These are phyloP conservation scores for Amaranthus hypochondriacus DNA, from an alignment of 148 eudicot genomes.

Conservation along the genomic window DNA sequence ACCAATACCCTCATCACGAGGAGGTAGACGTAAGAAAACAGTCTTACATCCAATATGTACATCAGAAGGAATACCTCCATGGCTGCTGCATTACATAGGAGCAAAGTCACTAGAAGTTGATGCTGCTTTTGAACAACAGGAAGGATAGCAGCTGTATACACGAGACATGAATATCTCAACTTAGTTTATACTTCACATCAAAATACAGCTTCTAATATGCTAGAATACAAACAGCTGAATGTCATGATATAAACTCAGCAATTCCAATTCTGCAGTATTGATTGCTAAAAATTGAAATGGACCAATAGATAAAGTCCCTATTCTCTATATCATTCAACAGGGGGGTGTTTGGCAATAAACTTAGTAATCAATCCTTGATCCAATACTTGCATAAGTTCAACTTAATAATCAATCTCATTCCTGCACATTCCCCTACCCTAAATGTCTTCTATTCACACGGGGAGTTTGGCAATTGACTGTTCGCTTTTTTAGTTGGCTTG, in stretches of 20 bases:
- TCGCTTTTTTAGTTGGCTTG: too few relatives aligned
- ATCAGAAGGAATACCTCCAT: slow-evolving; percentile 59
- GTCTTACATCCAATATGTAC: background rate
- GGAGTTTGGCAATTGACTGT: too few relatives aligned
- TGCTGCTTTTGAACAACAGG: slow-evolving; percentile 93
- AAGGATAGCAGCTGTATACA: slow-evolving; percentile 57
- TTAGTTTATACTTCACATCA: slow-evolving; percentile 6
- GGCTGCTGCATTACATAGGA: slow-evolving; percentile 75
- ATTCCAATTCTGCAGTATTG: background rate
- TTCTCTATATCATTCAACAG: background rate
- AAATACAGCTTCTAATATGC: background rate
- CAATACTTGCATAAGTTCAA: background rate
- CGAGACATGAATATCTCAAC: background rate
- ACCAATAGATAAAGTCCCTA: background rate
- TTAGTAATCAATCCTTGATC: background rate
- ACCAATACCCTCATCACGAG: background rate
- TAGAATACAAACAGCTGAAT: background rate
- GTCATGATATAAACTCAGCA: background rate
- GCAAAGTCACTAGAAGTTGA: slow-evolving; percentile 78
- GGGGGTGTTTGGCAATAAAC: background rate
- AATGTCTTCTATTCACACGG: too few relatives aligned
- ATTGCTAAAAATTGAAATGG: background rate
- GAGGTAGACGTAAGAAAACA: slow-evolving; percentile 8
- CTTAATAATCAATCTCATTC: too few relatives aligned
- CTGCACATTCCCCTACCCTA: too few relatives aligned